phyloP scores from a whole-genome alignment of 305 asterid species.

The Petunia hybrid region DNA sequence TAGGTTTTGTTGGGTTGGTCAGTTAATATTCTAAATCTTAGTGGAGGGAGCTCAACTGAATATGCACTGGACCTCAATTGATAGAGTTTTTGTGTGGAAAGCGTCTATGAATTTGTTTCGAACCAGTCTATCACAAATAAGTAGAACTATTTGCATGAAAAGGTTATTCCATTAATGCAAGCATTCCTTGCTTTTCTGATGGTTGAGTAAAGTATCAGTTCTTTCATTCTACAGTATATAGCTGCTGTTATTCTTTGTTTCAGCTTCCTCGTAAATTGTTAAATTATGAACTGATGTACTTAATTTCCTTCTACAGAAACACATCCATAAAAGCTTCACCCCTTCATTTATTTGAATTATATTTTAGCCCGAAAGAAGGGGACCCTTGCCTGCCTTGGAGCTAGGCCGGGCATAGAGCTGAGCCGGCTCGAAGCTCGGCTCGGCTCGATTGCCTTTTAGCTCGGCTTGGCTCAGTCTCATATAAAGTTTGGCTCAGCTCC shows the following conservation, averaged over 20 bases:
- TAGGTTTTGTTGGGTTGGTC: neutral
- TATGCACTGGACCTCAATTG: neutral
- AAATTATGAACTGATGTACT: neutral
- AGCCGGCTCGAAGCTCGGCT: no score
- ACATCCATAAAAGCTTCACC: neutral
- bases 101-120: neutral
- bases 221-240: neutral
- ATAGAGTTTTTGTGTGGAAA: neutral
- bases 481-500: no score
- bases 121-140: neutral
- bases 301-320: neutral
- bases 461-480: no score
- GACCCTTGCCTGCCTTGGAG: no score
- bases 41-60: neutral
- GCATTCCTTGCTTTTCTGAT: neutral
- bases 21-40: neutral
- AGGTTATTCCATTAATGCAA: neutral
- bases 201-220: neutral
- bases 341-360: slow-evolving; percentile 3
- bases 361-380: neutral
- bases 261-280: neutral
- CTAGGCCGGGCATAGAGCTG: no score
- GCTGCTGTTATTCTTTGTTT: neutral
- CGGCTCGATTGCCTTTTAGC: no score
- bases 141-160: neutral